Evolutionary conservation across 306 rosid species (phyloP).

Genomic region (Sphenostylis stenocarpa): DNA sequence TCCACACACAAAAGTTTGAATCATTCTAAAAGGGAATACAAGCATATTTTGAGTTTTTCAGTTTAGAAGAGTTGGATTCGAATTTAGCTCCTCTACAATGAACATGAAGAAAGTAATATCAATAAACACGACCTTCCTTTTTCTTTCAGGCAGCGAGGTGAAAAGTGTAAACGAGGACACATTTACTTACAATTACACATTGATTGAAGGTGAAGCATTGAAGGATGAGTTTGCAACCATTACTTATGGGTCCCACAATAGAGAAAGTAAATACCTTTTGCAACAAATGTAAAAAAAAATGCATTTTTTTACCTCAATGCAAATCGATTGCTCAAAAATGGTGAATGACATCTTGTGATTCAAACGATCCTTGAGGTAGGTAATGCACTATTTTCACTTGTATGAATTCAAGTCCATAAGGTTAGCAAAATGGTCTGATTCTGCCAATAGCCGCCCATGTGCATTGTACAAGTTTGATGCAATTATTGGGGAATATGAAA

Average conservation of each 20-base stretch:
- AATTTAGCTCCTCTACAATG: too few relatives aligned
- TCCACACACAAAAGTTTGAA: too few relatives aligned
- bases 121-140: neutral
- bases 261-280: too few relatives aligned
- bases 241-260: too few relatives aligned
- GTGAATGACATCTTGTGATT: neutral
- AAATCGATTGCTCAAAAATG: slow-evolving; percentile 8
- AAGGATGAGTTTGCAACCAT: slow-evolving; percentile 40
- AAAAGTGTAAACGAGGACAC: slow-evolving; percentile 25
- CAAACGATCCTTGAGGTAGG: neutral
- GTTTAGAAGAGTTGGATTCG: too few relatives aligned
- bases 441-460: slow-evolving; percentile 53
- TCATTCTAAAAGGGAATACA: too few relatives aligned
- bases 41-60: too few relatives aligned
- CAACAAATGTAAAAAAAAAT: too few relatives aligned
- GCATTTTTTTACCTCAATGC: neutral
- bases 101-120: too few relatives aligned
- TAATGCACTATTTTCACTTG: neutral
- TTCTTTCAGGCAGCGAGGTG: neutral
- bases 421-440: slow-evolving; percentile 23
- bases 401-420: slow-evolving; percentile 1
- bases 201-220: slow-evolving; percentile 33
- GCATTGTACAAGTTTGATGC: slow-evolving; percentile 7
- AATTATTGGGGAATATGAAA: slow-evolving; percentile 32
- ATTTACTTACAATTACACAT: slow-evolving; percentile 24